Conservation (phyloP, 1,139 yeast species). For the Diutina ranongensis region DNA sequence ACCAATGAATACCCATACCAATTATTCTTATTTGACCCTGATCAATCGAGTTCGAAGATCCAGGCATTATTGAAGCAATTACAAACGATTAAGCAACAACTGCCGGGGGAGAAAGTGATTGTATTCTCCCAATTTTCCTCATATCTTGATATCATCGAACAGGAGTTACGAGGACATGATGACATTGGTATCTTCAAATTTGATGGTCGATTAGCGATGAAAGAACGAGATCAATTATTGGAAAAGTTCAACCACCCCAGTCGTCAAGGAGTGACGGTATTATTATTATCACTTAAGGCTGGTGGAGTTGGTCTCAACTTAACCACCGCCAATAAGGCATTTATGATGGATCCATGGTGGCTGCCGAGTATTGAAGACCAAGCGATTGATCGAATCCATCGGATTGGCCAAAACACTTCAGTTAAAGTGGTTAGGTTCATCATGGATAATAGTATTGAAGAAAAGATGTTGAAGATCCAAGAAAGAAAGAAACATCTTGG, state of each 20-base stretch:
- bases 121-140: slow-evolving; percentile 90
- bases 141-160: slow-evolving; percentile 64
- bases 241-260: slow-evolving; percentile 34
- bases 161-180: slow-evolving; percentile 37
- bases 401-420: slow-evolving; percentile 71
- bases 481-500: slow-evolving; percentile 80
- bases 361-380: slow-evolving; percentile 89
- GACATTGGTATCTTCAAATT: slow-evolving; percentile 47
- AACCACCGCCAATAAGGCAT: slow-evolving; percentile 78
- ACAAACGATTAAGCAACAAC: slow-evolving; percentile 36
- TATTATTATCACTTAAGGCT: slow-evolving; percentile 74
- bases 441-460: slow-evolving; percentile 79
- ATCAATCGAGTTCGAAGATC: slow-evolving; percentile 58
- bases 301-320: slow-evolving; percentile 94
- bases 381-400: slow-evolving; percentile 87
- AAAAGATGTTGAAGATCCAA: slow-evolving; percentile 78
- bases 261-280: slow-evolving; percentile 33
- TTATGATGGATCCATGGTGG: slow-evolving; percentile 99
- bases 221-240: slow-evolving; percentile 53
- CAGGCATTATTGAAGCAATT: slow-evolving; percentile 58
- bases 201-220: slow-evolving; percentile 69
- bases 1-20: slow-evolving; percentile 18
- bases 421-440: slow-evolving; percentile 77
- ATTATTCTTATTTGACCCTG: slow-evolving; percentile 35
- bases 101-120: slow-evolving; percentile 62